Evolutionary conservation across 108 stramenopile species (phyloP).

Genomic region (Phaeodactylum tricornutum): DNA sequence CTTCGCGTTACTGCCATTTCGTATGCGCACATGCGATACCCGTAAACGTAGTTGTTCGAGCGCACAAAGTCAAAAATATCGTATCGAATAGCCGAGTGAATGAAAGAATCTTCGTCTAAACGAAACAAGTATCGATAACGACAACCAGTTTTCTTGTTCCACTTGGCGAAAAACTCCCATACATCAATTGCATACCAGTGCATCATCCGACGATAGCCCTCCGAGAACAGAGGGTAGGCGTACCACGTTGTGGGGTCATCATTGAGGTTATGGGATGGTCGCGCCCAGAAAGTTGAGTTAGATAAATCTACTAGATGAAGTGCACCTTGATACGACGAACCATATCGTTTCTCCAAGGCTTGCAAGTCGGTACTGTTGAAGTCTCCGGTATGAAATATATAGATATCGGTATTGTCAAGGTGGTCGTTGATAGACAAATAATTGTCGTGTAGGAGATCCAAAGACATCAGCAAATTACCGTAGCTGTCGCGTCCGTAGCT

Average conservation of each 20-base stretch:
- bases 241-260: conserved; percentile 33
- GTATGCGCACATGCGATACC: conserved; percentile 54
- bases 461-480: conserved; percentile 23
- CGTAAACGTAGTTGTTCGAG: conserved; percentile 37
- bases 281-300: conserved; percentile 27
- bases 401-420: conserved; percentile 24
- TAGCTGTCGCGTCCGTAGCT: conserved; percentile 33
- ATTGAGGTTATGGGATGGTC: conserved; percentile 22
- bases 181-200: conserved; percentile 65
- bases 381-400: conserved; percentile 42
- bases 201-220: conserved; percentile 64
- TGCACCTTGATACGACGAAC: conserved; percentile 7
- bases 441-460: conserved; percentile 39
- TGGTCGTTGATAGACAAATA: conserved; percentile 34
- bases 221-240: conserved; percentile 28
- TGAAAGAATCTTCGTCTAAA: conserved; percentile 72
- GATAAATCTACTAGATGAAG: conserved; percentile 22
- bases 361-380: conserved; percentile 25
- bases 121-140: conserved; percentile 63
- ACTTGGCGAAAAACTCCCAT: conserved; percentile 42
- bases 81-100: conserved; percentile 52
- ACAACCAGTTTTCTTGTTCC: conserved; percentile 16
- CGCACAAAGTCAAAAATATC: conserved; percentile 67
- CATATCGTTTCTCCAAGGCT: conserved; percentile 11
- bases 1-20: conserved; percentile 42